Evolutionary conservation across 169 alveolate genomes (phyloP), one percentile per base, ranked within the genome.

Genomic region (Plasmodium vinckei): DNA sequence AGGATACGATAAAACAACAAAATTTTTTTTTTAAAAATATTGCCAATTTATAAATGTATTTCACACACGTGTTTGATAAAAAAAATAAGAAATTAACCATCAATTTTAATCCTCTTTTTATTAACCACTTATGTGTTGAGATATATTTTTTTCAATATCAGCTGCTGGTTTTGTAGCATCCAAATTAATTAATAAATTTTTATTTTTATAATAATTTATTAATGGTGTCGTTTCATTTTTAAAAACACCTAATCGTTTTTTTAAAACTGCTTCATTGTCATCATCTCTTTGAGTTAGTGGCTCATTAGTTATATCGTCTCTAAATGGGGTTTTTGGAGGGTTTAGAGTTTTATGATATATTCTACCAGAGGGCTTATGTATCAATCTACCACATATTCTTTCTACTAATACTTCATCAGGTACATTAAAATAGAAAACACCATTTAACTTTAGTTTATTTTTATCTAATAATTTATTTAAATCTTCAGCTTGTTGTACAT

Each of bases 351-450:
- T 93, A 87, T 98, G 99, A 84, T 98, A 98, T 46, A 98, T 94
- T 87, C 99, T 96, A 47, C 99, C 99, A n/a, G 98, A 95, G 21
- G 97, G 96, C 57, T 93, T 95, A 72, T 98, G 99, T n/a, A 96
- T 93, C 72, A 97, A 79, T 73, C 99, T 92, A 47, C 99, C 99
- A 21, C 95, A 92, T 21, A 98, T 93, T 91, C 99, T 96, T 73
- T 96, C 98, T 27, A 94, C 95, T 39, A 97, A 87, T 39, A 91
- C 96, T 15, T 94, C 93, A 61, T 98, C 99, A 21, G 94, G 94
- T n/a, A 95, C 95, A 27, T 96, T 95, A 91, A 98, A 96, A 56
- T 96, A 95, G 47, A 98, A 73, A 25, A 97, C 99, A 60, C 94
- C 94, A 59, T 94, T 88, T 88, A 95, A 46, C 19, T 70, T 86